Base-by-base conservation (phyloP, 352 stramenopile genomes). In the Lagenidium giganteum region DNA sequence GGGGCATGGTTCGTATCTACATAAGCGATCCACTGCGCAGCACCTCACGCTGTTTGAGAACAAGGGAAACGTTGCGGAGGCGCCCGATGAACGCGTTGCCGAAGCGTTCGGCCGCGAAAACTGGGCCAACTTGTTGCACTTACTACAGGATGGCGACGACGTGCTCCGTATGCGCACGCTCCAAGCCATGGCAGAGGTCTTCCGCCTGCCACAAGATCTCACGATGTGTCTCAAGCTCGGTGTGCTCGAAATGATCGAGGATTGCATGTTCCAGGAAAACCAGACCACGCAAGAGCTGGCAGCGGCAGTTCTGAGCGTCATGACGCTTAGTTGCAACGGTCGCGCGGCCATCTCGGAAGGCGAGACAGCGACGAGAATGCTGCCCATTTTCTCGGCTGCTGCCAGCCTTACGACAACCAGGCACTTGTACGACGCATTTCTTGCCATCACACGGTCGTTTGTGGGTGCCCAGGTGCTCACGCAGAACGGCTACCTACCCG, bases 71-170 rank as follows among this genome's bases (percentile, higher is more conserved):
- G 61, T 83, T 13, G 58, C 54, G 17, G 67, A 84, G 24, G 47
- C 64, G 28, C 60, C 74, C 23, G 71, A 84, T 51, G 71, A 87
- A 32, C 64, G 70, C 22, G 75, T 88, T 22, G 63, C 61, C 7
- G 75, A 87, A 51, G 75, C 72, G 13, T 90, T 84, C 26, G 78
- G 74, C 5, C 57, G 56, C 16, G 75, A 85, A 18, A 87, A 90
- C 54, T 83, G 76, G 39, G 70, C 78, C 26, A 70, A 87, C 17
- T 35, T 90, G 30, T 53, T 90, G 42, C 65, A 82, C 42, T 57
- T 64, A 20, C 62, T 90, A 9, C 51, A 63, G 8, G 67, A 87
- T 36, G 70, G 74, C 9, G 70, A 87, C 24, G 49, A 68, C 0
- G 39, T 58, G 16, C 57, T 87, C 28, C 57, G 68, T 45, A 59